These are phyloP conservation scores for Suillus decipiens DNA, from an alignment of 768 basidiomycete species.

Conservation along the genomic window DNA sequence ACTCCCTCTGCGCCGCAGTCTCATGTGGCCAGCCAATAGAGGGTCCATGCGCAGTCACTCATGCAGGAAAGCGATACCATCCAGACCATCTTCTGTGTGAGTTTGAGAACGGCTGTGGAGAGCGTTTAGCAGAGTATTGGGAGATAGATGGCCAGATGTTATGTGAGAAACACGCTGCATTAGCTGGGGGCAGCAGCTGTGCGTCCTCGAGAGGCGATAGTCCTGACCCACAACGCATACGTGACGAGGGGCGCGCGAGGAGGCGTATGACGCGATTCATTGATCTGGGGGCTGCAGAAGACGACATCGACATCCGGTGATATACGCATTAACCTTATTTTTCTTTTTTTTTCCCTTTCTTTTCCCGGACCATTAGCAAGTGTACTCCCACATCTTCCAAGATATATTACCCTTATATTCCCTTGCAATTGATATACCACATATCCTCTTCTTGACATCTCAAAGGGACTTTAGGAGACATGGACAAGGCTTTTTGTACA, in stretches of 20 bases:
- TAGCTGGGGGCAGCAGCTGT: slow-evolving; percentile 25
- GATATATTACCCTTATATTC: slow-evolving; percentile 2
- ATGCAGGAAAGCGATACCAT: slow-evolving; percentile 80
- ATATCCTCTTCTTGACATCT: background rate
- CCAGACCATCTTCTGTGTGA: slow-evolving; percentile 90
- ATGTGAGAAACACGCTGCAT: slow-evolving; percentile 76
- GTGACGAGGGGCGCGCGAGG: slow-evolving; percentile 54
- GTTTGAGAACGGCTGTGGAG: slow-evolving; percentile 53
- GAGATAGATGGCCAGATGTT: slow-evolving; percentile 85
- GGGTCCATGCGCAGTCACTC: slow-evolving; percentile 88
- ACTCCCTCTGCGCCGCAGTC: slow-evolving; percentile 80
- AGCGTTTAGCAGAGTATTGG: slow-evolving; percentile 80
- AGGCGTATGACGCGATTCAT: slow-evolving; percentile 84
- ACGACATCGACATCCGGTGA: slow-evolving; percentile 34
- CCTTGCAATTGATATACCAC: slow-evolving; percentile 8
- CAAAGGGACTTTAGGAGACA: background rate
- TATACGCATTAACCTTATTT: slow-evolving; percentile 5
- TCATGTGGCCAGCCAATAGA: slow-evolving; percentile 89
- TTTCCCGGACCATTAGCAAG: background rate
- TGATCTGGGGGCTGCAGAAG: slow-evolving; percentile 49
- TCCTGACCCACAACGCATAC: slow-evolving; percentile 14
- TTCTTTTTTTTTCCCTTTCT: background rate
- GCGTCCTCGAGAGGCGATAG: slow-evolving; percentile 23
- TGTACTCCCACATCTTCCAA: slow-evolving; percentile 4
- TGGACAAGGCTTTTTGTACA: background rate